These are phyloP conservation scores for Botrytis squamosa DNA, from an alignment of 2,329 filamentous ascomycete species.

Conservation along the genomic window DNA sequence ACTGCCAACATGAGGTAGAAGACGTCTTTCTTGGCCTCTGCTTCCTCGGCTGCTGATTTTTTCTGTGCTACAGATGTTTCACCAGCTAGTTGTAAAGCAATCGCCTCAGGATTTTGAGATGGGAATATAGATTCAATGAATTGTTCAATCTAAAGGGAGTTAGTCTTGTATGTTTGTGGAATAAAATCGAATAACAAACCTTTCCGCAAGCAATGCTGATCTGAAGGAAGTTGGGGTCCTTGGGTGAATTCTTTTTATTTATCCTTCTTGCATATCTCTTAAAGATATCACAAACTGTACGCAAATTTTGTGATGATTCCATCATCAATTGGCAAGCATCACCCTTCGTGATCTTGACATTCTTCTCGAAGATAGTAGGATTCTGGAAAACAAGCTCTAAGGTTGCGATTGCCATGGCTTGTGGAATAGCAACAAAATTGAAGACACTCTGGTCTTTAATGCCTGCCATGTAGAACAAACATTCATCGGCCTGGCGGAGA, in stretches of 20 bases:
- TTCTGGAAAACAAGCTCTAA: constrained; percentile 92
- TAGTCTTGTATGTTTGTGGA: constrained; percentile 44
- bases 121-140: constrained; percentile 96
- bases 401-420: constrained; percentile 96
- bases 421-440: constrained; percentile 97
- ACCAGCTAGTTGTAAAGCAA: constrained; percentile 41
- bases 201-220: constrained; percentile 89
- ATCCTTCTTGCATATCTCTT: constrained; percentile 75
- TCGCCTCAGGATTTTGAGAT: constrained; percentile 67
- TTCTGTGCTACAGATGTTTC: constrained; percentile 41
- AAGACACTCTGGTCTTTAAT: constrained; percentile 96
- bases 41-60: constrained; percentile 48
- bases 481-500: constrained; percentile 83
- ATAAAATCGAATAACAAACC: constrained; percentile 48
- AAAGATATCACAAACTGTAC: constrained; percentile 79
- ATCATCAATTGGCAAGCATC: constrained; percentile 89
- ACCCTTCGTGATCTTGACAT: constrained; percentile 96
- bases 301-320: constrained; percentile 87
- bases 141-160: constrained; percentile 63
- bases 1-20: constrained; percentile 67
- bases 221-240: constrained; percentile 86
- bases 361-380: constrained; percentile 76
- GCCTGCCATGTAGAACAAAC: constrained; percentile 95
- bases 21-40: constrained; percentile 56
- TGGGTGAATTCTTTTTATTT: constrained; percentile 89